phyloP scores from a whole-genome alignment of 257 asterid species.

The Phtheirospermum japonicum region DNA sequence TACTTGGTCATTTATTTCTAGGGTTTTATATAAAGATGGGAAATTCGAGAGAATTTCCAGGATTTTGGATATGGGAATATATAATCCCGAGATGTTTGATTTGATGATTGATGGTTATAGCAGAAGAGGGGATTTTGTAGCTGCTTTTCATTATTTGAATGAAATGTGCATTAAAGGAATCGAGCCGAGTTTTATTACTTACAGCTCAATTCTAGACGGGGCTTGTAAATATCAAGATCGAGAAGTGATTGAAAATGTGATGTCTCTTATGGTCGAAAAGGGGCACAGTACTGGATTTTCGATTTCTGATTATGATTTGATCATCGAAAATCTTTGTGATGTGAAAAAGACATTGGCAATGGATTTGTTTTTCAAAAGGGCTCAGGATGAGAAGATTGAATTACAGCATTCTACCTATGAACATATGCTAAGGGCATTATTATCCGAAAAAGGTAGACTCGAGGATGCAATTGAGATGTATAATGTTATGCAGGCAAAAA shows the following conservation, averaged over 20 bases:
- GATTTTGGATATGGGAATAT: slow-evolving; percentile 50
- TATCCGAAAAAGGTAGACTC: slow-evolving; percentile 45
- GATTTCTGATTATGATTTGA: slow-evolving; percentile 35
- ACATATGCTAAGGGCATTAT: slow-evolving; percentile 52
- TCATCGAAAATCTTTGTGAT: slow-evolving; percentile 51
- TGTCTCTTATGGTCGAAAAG: slow-evolving; percentile 44
- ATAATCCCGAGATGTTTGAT: slow-evolving; percentile 39
- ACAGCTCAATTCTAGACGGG: slow-evolving; percentile 67
- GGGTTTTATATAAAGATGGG: slow-evolving; percentile 47
- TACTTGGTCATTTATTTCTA: slow-evolving; percentile 57
- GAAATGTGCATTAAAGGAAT: slow-evolving; percentile 36
- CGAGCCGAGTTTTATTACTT: slow-evolving; percentile 48
- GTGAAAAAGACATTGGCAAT: slow-evolving; percentile 53
- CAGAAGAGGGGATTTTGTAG: slow-evolving; percentile 58
- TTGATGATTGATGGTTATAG: slow-evolving; percentile 55
- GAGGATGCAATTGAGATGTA: slow-evolving; percentile 50
- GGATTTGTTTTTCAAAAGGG: slow-evolving; percentile 48
- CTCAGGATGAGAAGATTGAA: slow-evolving; percentile 36
- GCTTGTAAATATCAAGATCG: slow-evolving; percentile 54
- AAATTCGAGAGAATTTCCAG: slow-evolving; percentile 48
- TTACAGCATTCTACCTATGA: slow-evolving; percentile 47
- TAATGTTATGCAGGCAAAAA: slow-evolving; percentile 30
- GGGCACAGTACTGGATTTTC: slow-evolving; percentile 32
- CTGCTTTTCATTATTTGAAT: slow-evolving; percentile 49
- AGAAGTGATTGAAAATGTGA: slow-evolving; percentile 40